A percentile compares a stretch with the other conserved stretches of the same genome.
Evolutionary conservation across 148 eudicot species (phyloP).

Genomic region (Rheum nobile): DNA sequence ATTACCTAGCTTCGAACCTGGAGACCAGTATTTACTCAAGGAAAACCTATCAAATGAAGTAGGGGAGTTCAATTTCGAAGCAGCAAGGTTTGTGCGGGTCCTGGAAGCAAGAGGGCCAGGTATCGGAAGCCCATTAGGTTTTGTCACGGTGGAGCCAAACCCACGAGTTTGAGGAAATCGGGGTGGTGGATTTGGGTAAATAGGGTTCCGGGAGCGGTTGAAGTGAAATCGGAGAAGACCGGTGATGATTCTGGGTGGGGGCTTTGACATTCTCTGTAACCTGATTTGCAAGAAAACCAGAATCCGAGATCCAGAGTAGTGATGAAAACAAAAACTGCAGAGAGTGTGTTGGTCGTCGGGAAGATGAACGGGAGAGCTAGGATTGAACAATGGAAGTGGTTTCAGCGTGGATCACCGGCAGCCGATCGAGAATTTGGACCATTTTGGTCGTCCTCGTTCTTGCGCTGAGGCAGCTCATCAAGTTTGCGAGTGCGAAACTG

Average conservation of each 20-base stretch:
- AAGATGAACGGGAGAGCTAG: background rate
- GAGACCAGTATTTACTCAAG: constrained; percentile 23
- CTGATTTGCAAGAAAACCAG: background rate
- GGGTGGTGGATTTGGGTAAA: constrained; percentile 27
- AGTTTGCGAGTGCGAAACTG: background rate
- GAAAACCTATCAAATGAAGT: constrained; percentile 17
- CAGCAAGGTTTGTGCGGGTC: constrained; percentile 8
- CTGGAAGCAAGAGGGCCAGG: constrained; percentile 17
- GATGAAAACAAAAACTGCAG: background rate
- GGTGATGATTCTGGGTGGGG: constrained; percentile 34
- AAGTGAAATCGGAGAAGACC: constrained; percentile 31
- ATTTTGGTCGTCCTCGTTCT: background rate
- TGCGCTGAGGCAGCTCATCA: background rate
- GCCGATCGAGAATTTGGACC: background rate
- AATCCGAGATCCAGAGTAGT: background rate
- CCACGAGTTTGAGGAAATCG: constrained; percentile 10
- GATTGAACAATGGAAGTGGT: background rate
- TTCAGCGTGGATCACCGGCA: background rate
- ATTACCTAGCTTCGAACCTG: constrained; percentile 15
- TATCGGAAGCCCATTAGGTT: constrained; percentile 18
- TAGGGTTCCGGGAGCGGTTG: constrained; percentile 18
- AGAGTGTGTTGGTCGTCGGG: background rate
- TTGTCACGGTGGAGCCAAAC: constrained; percentile 13
- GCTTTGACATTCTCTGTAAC: constrained; percentile 48
- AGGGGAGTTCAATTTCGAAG: constrained; percentile 18